Evolutionary conservation across 2,329 filamentous ascomycete genomes (phyloP).

Genomic region (Claviceps sp.): DNA sequence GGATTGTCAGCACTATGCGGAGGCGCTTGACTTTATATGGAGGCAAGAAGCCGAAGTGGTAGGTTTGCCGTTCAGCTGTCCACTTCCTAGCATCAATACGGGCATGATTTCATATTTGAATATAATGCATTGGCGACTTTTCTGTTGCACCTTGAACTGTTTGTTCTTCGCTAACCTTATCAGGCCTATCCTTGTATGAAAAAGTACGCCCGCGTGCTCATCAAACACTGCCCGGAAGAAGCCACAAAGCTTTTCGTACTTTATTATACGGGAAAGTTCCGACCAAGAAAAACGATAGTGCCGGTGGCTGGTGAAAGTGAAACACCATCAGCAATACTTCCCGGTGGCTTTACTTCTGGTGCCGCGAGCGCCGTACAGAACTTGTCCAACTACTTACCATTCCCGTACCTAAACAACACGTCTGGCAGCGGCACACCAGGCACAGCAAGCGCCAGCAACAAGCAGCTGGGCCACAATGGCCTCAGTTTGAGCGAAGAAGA

Average conservation of each 20-base stretch:
- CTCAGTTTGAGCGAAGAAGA: conserved; percentile 37
- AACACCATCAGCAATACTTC: conserved; percentile 17
- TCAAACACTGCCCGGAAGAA: conserved; percentile 72
- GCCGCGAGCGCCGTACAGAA: conserved; percentile 75
- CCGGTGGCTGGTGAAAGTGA: conserved; percentile 23
- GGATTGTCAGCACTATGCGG: conserved; percentile 79
- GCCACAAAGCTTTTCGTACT: conserved; percentile 84
- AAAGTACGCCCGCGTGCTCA: conserved; percentile 85
- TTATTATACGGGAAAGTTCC: conserved; percentile 82
- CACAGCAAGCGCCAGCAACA: conserved; percentile 31
- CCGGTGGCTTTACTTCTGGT: conserved; percentile 35
- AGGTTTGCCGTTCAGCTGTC: conserved; percentile 19
- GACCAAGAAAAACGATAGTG: conserved; percentile 44
- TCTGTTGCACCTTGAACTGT: too few species aligned
- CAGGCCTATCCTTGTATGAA: conserved; percentile 79
- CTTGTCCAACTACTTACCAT: conserved; percentile 65
- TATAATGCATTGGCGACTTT: too few species aligned
- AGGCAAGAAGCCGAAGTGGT: conserved; percentile 67
- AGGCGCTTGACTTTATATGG: conserved; percentile 87
- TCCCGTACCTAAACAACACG: conserved; percentile 70
- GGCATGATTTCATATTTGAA: too few species aligned
- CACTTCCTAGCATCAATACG: too few species aligned
- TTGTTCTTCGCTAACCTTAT: neutral
- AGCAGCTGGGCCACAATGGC: conserved; percentile 37
- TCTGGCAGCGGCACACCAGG: conserved; percentile 34